Evolutionary conservation across 805 yeast genomes (phyloP), one percentile per base, ranked within the genome.

Genomic region (Sugiyamaella americana): DNA sequence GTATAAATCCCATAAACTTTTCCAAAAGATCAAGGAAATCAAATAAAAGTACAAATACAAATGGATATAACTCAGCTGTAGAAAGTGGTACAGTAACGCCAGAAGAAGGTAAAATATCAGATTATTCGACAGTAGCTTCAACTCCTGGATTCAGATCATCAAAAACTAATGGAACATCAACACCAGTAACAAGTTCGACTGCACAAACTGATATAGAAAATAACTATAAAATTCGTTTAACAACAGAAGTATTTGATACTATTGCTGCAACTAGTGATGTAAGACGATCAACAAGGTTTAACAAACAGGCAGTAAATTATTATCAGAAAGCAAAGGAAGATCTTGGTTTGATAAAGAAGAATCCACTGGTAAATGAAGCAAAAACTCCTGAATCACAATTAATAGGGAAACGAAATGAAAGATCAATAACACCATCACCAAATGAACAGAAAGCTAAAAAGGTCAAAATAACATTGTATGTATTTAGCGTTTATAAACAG

Each of bases 141-240:
- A n/a, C n/a, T n/a, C n/a, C n/a, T n/a, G n/a, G 32, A 26, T 26
- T 26, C 32, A 13, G 32, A 26, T 26, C 32, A 13, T 26, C 32
- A 8, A 26, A 13, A 26, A 8, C 32, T 13, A 26, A 13, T 26
- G 11, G 11, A 26, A 26, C 32, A 8, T 26, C 32, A 26, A 26
- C 32, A 8, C 8, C 32, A 26, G 32, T 13, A 8, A 26, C 32
- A 8, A 13, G 32, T 26, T 8, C 32, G 13, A 26, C 37, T 16
- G 18, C 37, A 35, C 17, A 18, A 5, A 10, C 5, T 6, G 50
- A 46, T 19, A 38, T 41, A 26, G 53, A 50, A 39, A 41, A 42
- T 41, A 49, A 48, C 48, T 58, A 53, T 50, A 51, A 51, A 46
- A 40, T 47, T 47, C 50, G 43, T 34, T 62, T 41, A 54, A 53